Conservation (phyloP, 805 yeast genomes). For the Priceomyces melissophilus region DNA sequence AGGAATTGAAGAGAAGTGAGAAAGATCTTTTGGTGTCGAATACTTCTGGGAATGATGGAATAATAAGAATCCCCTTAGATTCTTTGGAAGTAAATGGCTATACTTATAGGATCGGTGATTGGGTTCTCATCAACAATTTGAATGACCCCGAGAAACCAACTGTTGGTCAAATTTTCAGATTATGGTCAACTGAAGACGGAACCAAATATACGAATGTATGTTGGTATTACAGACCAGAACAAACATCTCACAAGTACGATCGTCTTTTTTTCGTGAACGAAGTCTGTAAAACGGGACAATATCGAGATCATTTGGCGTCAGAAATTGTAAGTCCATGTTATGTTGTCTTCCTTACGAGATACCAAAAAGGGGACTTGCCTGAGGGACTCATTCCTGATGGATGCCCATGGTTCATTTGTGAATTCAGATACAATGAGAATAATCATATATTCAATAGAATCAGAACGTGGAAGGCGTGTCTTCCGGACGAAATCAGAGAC, state of each 20-base stretch:
- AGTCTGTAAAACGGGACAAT: constrained; percentile 95
- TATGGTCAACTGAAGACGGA: constrained; percentile 87
- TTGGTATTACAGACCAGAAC: constrained; percentile 98
- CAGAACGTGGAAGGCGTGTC: constrained; percentile 97
- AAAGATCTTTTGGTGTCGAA: constrained; percentile 54
- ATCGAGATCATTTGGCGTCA: constrained; percentile 85
- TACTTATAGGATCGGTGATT: constrained; percentile 83
- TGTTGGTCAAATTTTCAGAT: constrained; percentile 87
- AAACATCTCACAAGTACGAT: constrained; percentile 92
- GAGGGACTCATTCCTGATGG: constrained; percentile 57
- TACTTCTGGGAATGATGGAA: constrained; percentile 43
- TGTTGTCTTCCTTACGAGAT: constrained; percentile 90
- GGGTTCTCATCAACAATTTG: constrained; percentile 86
- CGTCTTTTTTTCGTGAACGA: constrained; percentile 88
- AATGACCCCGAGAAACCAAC: constrained; percentile 89
- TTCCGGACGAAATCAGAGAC: constrained; percentile 93
- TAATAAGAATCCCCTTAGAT: constrained; percentile 75
- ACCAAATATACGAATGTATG: constrained; percentile 88
- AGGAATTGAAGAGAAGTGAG: constrained; percentile 80
- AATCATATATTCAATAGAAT: constrained; percentile 91
- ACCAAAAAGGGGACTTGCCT: constrained; percentile 91
- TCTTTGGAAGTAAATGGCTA: constrained; percentile 68
- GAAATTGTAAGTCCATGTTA: constrained; percentile 93
- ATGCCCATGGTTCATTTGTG: constrained; percentile 89
- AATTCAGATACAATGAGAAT: constrained; percentile 86